phyloP scores from a whole-genome alignment of 352 stramenopile genomes.

The Phytophthora pluvialis region DNA sequence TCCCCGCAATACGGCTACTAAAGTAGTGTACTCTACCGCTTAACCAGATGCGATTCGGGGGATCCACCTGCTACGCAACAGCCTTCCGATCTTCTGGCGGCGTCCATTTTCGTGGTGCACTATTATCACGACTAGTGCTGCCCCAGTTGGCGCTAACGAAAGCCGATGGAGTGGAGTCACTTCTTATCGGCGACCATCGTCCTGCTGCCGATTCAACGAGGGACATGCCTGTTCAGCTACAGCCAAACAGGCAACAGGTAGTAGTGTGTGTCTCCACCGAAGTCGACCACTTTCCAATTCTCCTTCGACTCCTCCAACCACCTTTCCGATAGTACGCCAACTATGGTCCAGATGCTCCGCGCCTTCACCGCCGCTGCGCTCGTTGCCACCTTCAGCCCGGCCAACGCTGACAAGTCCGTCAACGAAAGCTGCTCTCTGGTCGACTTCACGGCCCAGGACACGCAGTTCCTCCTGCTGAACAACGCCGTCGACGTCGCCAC shows the following conservation, averaged over 20 bases:
- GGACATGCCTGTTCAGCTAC: neutral
- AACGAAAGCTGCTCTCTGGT: slow-evolving; percentile 40
- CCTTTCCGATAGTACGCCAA: neutral
- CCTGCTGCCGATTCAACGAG: neutral
- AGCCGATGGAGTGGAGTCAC: slow-evolving; percentile 4
- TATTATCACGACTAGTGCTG: neutral
- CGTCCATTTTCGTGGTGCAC: neutral
- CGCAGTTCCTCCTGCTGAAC: slow-evolving; percentile 54
- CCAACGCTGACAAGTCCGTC: slow-evolving; percentile 2
- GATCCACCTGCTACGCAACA: slow-evolving; percentile 13
- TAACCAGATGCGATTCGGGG: neutral
- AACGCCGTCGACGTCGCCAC: slow-evolving; percentile 34
- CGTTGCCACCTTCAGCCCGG: neutral
- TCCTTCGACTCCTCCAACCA: neutral
- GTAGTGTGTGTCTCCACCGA: neutral
- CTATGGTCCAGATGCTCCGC: slow-evolving; percentile 10
- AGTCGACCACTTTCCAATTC: slow-evolving; percentile 24
- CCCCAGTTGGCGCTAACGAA: slow-evolving; percentile 18
- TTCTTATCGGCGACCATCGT: neutral
- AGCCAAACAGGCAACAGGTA: neutral
- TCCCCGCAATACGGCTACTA: neutral
- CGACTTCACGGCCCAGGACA: slow-evolving; percentile 48
- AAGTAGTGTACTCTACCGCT: neutral
- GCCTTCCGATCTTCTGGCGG: slow-evolving; percentile 17
- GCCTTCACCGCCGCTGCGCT: neutral